Percentiles rank a stretch among this genome's conserved stretches.
phyloP scores from a whole-genome alignment of 2,329 filamentous ascomycete species.

The Pyrenophora teres region DNA sequence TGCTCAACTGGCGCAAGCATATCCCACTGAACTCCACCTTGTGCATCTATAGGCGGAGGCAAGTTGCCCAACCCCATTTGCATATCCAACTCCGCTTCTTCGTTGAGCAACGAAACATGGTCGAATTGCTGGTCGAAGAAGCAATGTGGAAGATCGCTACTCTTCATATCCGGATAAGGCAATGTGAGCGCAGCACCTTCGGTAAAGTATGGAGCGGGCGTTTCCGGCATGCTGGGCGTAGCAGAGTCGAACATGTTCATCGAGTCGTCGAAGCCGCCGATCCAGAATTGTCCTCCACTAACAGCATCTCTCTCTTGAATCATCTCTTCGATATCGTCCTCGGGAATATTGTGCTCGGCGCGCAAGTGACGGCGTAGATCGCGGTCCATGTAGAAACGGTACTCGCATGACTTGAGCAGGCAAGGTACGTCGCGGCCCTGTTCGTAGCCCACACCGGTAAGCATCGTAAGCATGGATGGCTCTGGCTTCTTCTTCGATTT shows the following conservation, averaged over 20 bases:
- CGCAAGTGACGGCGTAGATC: slow-evolving; percentile 61
- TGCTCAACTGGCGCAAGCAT: slow-evolving; percentile 34
- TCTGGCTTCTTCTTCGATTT: slow-evolving; percentile 45
- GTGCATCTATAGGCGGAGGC: slow-evolving; percentile 25
- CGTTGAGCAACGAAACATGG: slow-evolving; percentile 22
- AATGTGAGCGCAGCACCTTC: slow-evolving; percentile 13
- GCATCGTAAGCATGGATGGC: slow-evolving; percentile 47
- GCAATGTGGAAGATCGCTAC: background rate
- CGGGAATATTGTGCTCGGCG: slow-evolving; percentile 50
- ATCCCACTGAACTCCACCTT: slow-evolving; percentile 29
- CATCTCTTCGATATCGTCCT: slow-evolving; percentile 44
- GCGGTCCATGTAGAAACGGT: slow-evolving; percentile 62
- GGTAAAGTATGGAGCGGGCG: slow-evolving; percentile 32
- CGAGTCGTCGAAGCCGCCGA: slow-evolving; percentile 45
- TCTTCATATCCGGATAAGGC: slow-evolving; percentile 7
- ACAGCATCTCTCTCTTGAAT: slow-evolving; percentile 49
- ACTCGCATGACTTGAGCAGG: slow-evolving; percentile 55
- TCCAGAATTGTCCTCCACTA: slow-evolving; percentile 53
- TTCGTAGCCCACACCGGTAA: slow-evolving; percentile 63
- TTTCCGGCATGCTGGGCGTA: slow-evolving; percentile 41
- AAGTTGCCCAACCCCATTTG: slow-evolving; percentile 29
- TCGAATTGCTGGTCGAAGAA: slow-evolving; percentile 20
- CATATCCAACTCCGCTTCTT: slow-evolving; percentile 32
- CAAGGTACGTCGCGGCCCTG: slow-evolving; percentile 58
- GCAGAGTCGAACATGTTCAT: slow-evolving; percentile 27